These are phyloP conservation scores for Wickerhamomyces chambardii DNA, from an alignment of 805 yeast genomes.

Conservation along the genomic window DNA sequence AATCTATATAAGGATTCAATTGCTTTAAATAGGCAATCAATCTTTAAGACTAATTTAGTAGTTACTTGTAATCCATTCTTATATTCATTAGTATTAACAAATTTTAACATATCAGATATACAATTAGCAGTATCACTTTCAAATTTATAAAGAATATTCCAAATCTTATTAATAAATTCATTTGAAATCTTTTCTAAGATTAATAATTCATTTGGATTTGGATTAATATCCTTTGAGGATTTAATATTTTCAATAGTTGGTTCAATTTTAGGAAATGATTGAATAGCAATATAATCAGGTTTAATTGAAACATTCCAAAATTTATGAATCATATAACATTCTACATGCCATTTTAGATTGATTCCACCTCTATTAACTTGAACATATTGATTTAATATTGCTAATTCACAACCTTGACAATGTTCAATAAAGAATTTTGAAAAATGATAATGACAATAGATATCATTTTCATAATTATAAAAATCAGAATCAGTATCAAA, in stretches of 20 bases:
- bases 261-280: slow-evolving; percentile 18
- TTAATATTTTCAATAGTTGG: slow-evolving; percentile 16
- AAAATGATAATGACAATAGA: slow-evolving; percentile 90
- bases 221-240: slow-evolving; percentile 19
- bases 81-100: slow-evolving; percentile 69
- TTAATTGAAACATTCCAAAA: slow-evolving; percentile 88
- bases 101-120: slow-evolving; percentile 85
- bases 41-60: slow-evolving; percentile 60
- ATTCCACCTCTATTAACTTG: slow-evolving; percentile 87
- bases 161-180: slow-evolving; percentile 49
- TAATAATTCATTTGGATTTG: slow-evolving; percentile 39
- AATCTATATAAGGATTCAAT: slow-evolving; percentile 41
- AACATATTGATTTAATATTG: slow-evolving; percentile 90
- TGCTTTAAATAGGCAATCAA: slow-evolving; percentile 72
- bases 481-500: slow-evolving; percentile 91
- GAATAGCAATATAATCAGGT: slow-evolving; percentile 46
- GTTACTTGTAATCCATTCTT: slow-evolving; percentile 59
- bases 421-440: slow-evolving; percentile 77
- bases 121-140: slow-evolving; percentile 88
- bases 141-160: slow-evolving; percentile 81
- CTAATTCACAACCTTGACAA: slow-evolving; percentile 89
- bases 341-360: slow-evolving; percentile 98
- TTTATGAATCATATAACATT: slow-evolving; percentile 95
- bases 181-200: slow-evolving; percentile 60
- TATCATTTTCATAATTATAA: slow-evolving; percentile 73